Percentiles rank a stretch among this genome's conserved stretches.
phyloP scores from a whole-genome alignment of 1,139 yeast genomes.

The Candida pseudoviswanathii region DNA sequence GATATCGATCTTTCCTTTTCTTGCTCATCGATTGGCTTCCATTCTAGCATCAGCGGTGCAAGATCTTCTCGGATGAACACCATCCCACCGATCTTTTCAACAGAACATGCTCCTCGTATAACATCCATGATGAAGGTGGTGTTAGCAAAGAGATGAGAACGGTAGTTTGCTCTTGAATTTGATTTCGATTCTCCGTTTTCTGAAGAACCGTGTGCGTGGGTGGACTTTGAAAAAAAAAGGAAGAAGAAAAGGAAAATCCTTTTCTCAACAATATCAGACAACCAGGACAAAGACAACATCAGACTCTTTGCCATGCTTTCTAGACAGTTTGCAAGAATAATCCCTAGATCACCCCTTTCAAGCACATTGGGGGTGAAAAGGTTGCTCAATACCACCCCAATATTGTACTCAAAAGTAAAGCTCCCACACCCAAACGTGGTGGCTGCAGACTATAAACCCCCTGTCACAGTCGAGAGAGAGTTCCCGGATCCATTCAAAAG shows the following conservation, averaged over 20 bases:
- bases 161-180: too few species aligned
- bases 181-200: background rate
- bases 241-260: background rate
- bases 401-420: background rate
- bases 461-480: constrained; percentile 61
- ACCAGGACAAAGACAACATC: background rate
- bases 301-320: constrained; percentile 1
- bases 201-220: background rate
- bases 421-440: constrained; percentile 6
- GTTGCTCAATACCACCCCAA: background rate
- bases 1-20: constrained; percentile 46
- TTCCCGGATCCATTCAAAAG: constrained; percentile 75
- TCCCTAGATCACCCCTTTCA: background rate
- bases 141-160: too few species aligned
- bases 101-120: constrained; percentile 67
- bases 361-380: background rate
- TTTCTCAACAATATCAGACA: constrained; percentile 1
- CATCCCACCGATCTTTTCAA: constrained; percentile 69
- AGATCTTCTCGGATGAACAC: constrained; percentile 65
- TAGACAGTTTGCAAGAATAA: background rate
- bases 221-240: constrained; percentile 3
- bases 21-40: constrained; percentile 65
- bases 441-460: constrained; percentile 11
- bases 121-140: constrained; percentile 22
- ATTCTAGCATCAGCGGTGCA: constrained; percentile 62